A percentile compares a stretch with the other conserved stretches of the same genome.
Conservation (phyloP, 2,329 filamentous ascomycete species). For the Penicillium sp. region DNA sequence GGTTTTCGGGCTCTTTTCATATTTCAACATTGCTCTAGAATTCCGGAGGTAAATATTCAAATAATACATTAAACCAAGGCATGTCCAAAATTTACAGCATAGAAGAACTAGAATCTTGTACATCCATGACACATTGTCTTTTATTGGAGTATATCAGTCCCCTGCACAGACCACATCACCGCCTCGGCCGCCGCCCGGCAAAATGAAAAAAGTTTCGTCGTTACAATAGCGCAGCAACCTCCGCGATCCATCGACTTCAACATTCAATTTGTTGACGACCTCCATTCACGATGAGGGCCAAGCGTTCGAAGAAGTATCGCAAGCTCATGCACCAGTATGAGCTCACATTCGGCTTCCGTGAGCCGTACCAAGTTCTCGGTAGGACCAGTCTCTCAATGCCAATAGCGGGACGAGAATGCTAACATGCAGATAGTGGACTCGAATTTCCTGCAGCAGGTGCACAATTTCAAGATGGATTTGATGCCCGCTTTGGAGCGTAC, state of each 20-base stretch:
- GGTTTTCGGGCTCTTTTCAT: background rate
- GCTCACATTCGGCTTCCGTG: slow-evolving; percentile 85
- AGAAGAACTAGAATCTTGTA: background rate
- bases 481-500: slow-evolving; percentile 76
- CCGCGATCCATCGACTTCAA: slow-evolving; percentile 12
- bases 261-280: slow-evolving; percentile 15
- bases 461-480: slow-evolving; percentile 89
- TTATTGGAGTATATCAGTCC: background rate
- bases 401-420: slow-evolving; percentile 21
- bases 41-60: background rate
- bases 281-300: slow-evolving; percentile 65
- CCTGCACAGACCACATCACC: slow-evolving; percentile 13
- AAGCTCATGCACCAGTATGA: slow-evolving; percentile 95
- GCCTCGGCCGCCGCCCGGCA: slow-evolving; percentile 41
- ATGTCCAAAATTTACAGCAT: background rate
- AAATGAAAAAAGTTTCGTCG: slow-evolving; percentile 45
- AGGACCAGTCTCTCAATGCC: slow-evolving; percentile 32
- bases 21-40: background rate
- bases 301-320: slow-evolving; percentile 74
- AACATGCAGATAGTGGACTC: slow-evolving; percentile 69
- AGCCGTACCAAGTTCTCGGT: slow-evolving; percentile 90
- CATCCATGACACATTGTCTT: background rate
- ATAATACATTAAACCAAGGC: background rate
- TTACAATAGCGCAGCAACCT: slow-evolving; percentile 19
- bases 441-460: slow-evolving; percentile 80